Evolutionary conservation across 2,329 filamentous ascomycete genomes (phyloP).

Genomic region (Mycosphaerella sp.): DNA sequence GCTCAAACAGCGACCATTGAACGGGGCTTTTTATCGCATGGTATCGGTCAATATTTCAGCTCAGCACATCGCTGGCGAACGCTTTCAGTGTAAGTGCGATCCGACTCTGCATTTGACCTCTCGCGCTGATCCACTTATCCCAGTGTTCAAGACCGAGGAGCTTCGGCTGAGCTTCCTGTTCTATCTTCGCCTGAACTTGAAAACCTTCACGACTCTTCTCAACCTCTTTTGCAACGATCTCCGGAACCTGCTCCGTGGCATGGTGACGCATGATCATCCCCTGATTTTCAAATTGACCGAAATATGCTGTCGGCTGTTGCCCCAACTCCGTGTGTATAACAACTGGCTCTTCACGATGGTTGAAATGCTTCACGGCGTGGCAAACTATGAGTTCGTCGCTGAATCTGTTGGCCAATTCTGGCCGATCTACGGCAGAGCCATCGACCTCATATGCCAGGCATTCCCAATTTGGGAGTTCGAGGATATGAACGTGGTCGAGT

Average conservation of each 20-base stretch:
- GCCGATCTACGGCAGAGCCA: slow-evolving; percentile 57
- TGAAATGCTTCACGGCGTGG: slow-evolving; percentile 15
- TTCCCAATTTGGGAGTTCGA: slow-evolving; percentile 53
- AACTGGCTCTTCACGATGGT: slow-evolving; percentile 48
- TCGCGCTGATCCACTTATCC: neutral
- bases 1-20: slow-evolving; percentile 60
- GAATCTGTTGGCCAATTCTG: slow-evolving; percentile 60
- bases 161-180: slow-evolving; percentile 47
- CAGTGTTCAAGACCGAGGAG: slow-evolving; percentile 18
- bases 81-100: slow-evolving; percentile 48
- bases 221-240: slow-evolving; percentile 65
- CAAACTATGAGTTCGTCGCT: slow-evolving; percentile 50
- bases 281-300: slow-evolving; percentile 22
- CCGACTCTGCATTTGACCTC: neutral
- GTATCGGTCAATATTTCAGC: slow-evolving; percentile 80
- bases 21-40: slow-evolving; percentile 66
- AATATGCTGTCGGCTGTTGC: slow-evolving; percentile 48
- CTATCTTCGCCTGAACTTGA: slow-evolving; percentile 69
- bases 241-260: slow-evolving; percentile 38
- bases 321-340: slow-evolving; percentile 60
- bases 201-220: slow-evolving; percentile 66
- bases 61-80: slow-evolving; percentile 62
- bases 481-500: slow-evolving; percentile 45
- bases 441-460: slow-evolving; percentile 51
- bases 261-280: slow-evolving; percentile 45